Evolutionary conservation across 345 rosid genomes (phyloP).

Genomic region (Arabis alpina): DNA sequence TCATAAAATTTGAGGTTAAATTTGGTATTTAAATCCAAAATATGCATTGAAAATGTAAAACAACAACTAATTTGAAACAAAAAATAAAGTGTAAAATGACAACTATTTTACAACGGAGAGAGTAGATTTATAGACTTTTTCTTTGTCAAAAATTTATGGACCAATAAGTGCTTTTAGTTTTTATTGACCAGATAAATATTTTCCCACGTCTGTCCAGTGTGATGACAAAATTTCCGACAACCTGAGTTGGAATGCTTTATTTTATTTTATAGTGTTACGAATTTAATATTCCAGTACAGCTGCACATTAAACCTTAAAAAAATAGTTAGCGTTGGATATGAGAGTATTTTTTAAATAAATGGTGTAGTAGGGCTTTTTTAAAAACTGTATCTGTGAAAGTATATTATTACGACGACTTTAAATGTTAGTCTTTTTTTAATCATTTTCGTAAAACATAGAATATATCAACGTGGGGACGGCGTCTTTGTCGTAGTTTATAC

Average conservation of each 20-base stretch:
- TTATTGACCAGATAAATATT: background rate
- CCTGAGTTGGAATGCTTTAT: background rate
- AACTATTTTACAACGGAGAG: too few species aligned
- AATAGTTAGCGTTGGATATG: background rate
- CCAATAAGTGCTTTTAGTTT: background rate
- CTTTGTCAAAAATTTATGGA: background rate
- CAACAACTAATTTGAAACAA: too few species aligned
- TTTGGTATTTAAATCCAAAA: too few species aligned
- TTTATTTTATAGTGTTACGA: background rate
- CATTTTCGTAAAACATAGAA: background rate
- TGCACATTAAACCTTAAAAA: background rate
- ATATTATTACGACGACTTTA: background rate
- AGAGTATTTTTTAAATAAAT: background rate
- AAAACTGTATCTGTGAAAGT: background rate
- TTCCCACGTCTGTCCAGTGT: slow-evolving; percentile 1
- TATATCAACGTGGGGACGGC: background rate
- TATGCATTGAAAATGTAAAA: too few species aligned
- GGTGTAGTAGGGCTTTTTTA: background rate
- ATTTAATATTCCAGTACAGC: background rate
- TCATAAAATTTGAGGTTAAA: too few species aligned
- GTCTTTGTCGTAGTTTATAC: background rate
- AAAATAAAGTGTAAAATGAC: too few species aligned
- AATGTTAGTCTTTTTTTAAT: background rate
- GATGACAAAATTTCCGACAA: background rate
- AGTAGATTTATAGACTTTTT: too few species aligned